These are phyloP conservation scores for Calocybe gambosa DNA, from an alignment of 1,284 basidiomycete genomes.

Conservation along the genomic window DNA sequence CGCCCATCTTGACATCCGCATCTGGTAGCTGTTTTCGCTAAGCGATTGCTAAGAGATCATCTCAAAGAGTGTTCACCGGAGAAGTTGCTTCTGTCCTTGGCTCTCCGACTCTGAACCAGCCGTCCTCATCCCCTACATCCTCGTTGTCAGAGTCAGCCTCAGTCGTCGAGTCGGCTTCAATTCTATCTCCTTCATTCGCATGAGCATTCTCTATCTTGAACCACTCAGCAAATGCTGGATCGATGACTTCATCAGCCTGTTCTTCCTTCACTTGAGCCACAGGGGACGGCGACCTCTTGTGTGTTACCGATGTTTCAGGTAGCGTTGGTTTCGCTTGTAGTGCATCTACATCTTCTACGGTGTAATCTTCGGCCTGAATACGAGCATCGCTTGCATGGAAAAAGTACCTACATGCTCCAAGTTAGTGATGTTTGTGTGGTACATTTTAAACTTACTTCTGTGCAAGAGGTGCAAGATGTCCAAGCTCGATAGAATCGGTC, in stretches of 20 bases:
- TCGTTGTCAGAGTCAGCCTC: constrained; percentile 67
- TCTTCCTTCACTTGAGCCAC: constrained; percentile 19
- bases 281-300: not conserved
- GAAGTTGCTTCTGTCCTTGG: constrained; percentile 13
- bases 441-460: constrained; percentile 47
- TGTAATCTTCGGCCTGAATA: constrained; percentile 30
- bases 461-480: constrained; percentile 50
- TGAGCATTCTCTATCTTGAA: constrained; percentile 39
- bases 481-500: constrained; percentile 62
- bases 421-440: not conserved
- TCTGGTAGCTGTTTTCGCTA: not conserved
- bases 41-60: not conserved
- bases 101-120: constrained; percentile 34
- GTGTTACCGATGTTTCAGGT: not conserved
- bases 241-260: constrained; percentile 27
- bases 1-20: constrained; percentile 57
- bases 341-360: constrained; percentile 16
- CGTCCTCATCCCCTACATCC: constrained; percentile 38
- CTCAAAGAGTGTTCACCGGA: constrained; percentile 1
- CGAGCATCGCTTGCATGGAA: constrained; percentile 59
- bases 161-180: constrained; percentile 46
- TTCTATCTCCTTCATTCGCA: constrained; percentile 18
- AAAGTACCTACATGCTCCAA: constrained; percentile 50
- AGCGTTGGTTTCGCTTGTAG: not conserved
- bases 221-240: constrained; percentile 58